A percentile compares a stretch with the other conserved stretches of the same genome.
Evolutionary conservation across 2,329 filamentous ascomycete genomes (phyloP).

Genomic region (Curvularia eragrostidis): DNA sequence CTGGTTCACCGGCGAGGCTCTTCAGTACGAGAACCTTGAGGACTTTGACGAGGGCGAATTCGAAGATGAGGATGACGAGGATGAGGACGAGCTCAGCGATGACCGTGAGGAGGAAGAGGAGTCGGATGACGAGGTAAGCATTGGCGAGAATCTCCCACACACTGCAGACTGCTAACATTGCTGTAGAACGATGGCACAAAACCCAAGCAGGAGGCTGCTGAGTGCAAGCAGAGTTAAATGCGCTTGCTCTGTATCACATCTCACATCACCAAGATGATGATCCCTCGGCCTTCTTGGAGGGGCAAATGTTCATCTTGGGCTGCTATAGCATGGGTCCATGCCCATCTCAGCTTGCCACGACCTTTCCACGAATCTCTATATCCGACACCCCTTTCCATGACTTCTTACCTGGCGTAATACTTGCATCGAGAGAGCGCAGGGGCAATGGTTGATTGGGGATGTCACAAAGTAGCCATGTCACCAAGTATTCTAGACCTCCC

Average conservation of each 20-base stretch:
- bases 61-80: slow-evolving; percentile 91
- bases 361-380: slow-evolving; percentile 19
- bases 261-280: slow-evolving; percentile 10
- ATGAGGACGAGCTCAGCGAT: slow-evolving; percentile 83
- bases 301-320: slow-evolving; percentile 7
- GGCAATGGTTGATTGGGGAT: slow-evolving; percentile 24
- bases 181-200: slow-evolving; percentile 51
- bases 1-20: slow-evolving; percentile 98
- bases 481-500: slow-evolving; percentile 34
- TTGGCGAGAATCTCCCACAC: neutral
- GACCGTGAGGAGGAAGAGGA: slow-evolving; percentile 76
- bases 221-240: slow-evolving; percentile 55
- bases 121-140: slow-evolving; percentile 51
- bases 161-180: slow-evolving; percentile 20
- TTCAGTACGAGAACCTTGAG: slow-evolving; percentile 93
- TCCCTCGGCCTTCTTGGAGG: slow-evolving; percentile 23
- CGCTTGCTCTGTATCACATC: slow-evolving; percentile 4
- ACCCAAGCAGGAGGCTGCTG: slow-evolving; percentile 54
- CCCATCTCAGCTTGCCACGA: slow-evolving; percentile 8
- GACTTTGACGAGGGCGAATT: slow-evolving; percentile 83
- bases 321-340: slow-evolving; percentile 11
- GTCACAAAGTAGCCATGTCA: slow-evolving; percentile 33
- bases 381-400: slow-evolving; percentile 24
- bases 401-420: slow-evolving; percentile 37
- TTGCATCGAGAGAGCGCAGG: slow-evolving; percentile 38